Base-by-base conservation (phyloP, 2,329 filamentous ascomycete genomes). In the Botryotinia globosa region DNA sequence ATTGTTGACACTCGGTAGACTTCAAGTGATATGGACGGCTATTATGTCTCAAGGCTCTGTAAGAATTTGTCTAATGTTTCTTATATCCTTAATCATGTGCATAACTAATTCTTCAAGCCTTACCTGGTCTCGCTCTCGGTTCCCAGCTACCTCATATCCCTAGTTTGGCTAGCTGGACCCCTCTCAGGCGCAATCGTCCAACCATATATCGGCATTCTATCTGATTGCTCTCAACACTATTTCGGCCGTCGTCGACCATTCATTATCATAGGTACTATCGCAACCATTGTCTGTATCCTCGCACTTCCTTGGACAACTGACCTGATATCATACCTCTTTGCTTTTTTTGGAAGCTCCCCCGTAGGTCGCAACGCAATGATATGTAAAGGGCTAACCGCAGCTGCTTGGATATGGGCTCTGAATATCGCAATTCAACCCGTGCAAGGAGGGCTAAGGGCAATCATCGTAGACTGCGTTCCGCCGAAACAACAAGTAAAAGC, bases 101-200 rank as follows among this genome's bases (percentile, higher is more conserved):
- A 42, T 56, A 34, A 45, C 61, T 71, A 71, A 71, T 66, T 58
- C 8, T n/a, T 18, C 10, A 59, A 72, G 71, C 71, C 71, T 37
- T 72, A 72, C 45, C 29, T 72, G 39, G 61, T 87, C 12, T 85
- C 85, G 32, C 83, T 88, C 37, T 85, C 85, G 44, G 80, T 87
- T 45, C 85, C 83, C 76, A 87, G 86, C 74, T 85, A 85, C 14
- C 79, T 87, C 69, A 82, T 86, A 34, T 83, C 85, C 22, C 80
- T 87, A 7, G 84, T 87, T 48, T 88, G 86, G 86, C 85, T 87
- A 34, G 86, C 86, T n/a, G 86, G 85, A 22, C 86, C 86, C 22
- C 81, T 87, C 3, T 87, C 85, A 32, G 86, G 86, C 48, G 83
- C 83, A 1, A 78, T 87, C 29, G 84, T 87, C 4, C 86, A 88